Base-by-base conservation (phyloP, 2,329 filamentous ascomycete genomes). In the Alternaria brassicicola region DNA sequence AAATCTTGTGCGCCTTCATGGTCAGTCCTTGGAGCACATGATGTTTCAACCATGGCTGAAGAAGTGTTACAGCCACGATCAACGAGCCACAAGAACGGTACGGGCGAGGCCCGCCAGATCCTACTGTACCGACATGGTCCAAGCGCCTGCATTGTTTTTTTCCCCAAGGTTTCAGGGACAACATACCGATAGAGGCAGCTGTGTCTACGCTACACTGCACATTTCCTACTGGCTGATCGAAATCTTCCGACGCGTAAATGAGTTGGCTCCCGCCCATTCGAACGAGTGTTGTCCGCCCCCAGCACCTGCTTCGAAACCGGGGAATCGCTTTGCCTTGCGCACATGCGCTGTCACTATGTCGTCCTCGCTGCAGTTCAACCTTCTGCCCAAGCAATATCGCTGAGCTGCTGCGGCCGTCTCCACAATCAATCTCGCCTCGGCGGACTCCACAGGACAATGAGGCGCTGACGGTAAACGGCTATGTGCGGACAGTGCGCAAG, bases 401-500 rank as follows among this genome's bases (percentile, higher is more conserved):
- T 57, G 77, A 82, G 59, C 77, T 90, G 10, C 81, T 89, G 50
- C 80, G 84, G 81, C 77, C 79, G 78, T 83, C 85, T 65, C 75
- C 17, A 74, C 79, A 31, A 71, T 55, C 73, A 43, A 61, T 59
- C 33, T 60, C 62, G 21, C 78, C 81, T 38, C 76, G 83, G 67
- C 82, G 89, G 46, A 83, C 84, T 56, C 52, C 58, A 28, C 57
- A 64, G 33, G 66, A 69, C 30, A 70, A 66, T 62, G 63, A 66
- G 50, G 63, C 66, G 17, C 57, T 78, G 51, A 74, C 69, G 21
- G 81, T 97, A 67, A 85, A 90, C 74, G 94, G 93, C 61, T 94
- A 90, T 80, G 84, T 97, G 54, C 87, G 91, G 63, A 94, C 92
- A 4, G 88, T 97, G 59, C 86, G 94, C 62, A 91, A 92, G 76